Evolutionary conservation across 805 yeast genomes (phyloP), one percentile per base, ranked within the genome.

Genomic region (Nakazawaea ambrosiae): DNA sequence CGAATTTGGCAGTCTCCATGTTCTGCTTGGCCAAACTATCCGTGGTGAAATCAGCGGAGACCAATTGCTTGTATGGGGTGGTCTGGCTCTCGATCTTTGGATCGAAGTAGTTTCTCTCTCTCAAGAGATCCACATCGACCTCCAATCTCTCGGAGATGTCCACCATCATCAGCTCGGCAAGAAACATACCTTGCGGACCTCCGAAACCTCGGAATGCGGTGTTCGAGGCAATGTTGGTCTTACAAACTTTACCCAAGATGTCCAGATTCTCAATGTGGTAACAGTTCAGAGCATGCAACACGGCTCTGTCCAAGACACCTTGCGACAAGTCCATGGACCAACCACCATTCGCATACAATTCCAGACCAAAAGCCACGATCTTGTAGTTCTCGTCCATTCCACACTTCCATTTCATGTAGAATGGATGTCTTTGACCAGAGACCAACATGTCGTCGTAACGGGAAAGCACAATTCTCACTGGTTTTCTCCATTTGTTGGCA

Each of bases 191-290:
- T 37, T 69, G 73, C 6, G 71, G 73, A 3, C 70, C 73, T 20
- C 74, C 74, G 47, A 68, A 68, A 3, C 72, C 70, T 41, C 74
- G 55, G 45, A 61, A 68, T 4, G 74, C 74, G 3, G 74, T 68
- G 46, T 68, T 68, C 3, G 73, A 65, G 2, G 70, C 70, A 8
- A 61, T 54, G 42, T 67, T 66, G 10, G 74, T 68, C 42, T 58
- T 56, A 46, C 70, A 67, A 3, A 68, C 65, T 28, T 50, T 53
- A 4, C 65, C 69, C 17, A 49, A 43, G 20, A 66, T 57, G 25
- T 51, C 40, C 11, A 61, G 65, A 43, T 65, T 63, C 4, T 69
- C 70, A 48, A 68, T 61, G 36, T 57, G 56, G 45, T 68, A 68
- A 46, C 65, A 58, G 41, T 66, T 66, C 28, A 63, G 63, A 4